Base-by-base conservation (phyloP, 768 basidiomycete species). In the Boletus edulis region DNA sequence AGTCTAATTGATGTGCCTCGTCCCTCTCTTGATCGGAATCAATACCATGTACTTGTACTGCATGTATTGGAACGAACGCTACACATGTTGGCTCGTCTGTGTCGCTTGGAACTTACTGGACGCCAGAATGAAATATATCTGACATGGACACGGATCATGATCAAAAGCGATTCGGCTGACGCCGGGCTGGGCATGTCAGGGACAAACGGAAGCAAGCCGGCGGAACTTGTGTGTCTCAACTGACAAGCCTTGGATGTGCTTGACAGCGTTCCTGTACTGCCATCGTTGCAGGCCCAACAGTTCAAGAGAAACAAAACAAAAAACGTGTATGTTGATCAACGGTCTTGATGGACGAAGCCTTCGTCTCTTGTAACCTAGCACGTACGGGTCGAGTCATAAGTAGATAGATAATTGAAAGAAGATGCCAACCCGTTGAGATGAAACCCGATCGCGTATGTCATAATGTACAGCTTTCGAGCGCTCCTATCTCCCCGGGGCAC, bases 1-100 rank as follows among this genome's bases (percentile, higher is more conserved):
- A 29, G 58, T 56, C 53, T 60, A 54, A 63, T 51, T 42, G 41
- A 54, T 55, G 58, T 57, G 59, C 62, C 55, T 64, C 62, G 55
- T 51, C 20, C 27, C 34, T 63, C 50, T 55, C 54, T 56, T 54
- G 45, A 55, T 3, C 50, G 44, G 54, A 29, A n/a, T 18, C 50
- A 20, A 37, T 49, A 44, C 8, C 12, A 22, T 29, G 29, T 29
- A 29, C 29, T 10, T 29, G 29, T 29, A 29, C 29, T 29, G 29
- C 20, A 44, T 37, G 32, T n/a, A 37, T 37, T 34, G 34, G 29
- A 18, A 43, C 20, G n/a, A 17, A 12, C 27, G 13, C 20, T 24
- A 31, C 22, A 51, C 10, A 35, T 29, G 27, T 9, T 27, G 29
- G 22, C 22, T n/a, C 3, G 39, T 15, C 34, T 29, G 46, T 34